Evolutionary conservation across 495 filamentous ascomycete species (phyloP).

Genomic region (Bombardia bombarda): DNA sequence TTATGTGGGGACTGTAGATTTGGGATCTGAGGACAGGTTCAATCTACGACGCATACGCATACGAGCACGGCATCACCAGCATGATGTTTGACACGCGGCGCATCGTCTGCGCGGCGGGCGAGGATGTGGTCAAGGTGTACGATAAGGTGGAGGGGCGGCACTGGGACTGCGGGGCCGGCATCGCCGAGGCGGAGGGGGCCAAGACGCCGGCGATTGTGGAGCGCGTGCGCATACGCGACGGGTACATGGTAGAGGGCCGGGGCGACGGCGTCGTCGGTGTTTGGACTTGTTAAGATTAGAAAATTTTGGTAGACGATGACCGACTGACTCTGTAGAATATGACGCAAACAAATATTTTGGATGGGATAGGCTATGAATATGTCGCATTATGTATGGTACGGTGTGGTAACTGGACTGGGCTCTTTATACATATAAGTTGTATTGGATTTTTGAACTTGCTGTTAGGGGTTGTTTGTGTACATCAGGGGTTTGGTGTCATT

Average conservation of each 20-base stretch:
- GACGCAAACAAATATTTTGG: too few relatives aligned
- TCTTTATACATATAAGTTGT: too few relatives aligned
- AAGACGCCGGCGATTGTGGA: constrained; percentile 66
- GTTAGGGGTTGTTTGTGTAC: too few relatives aligned
- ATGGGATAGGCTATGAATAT: too few relatives aligned
- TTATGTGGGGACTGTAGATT: constrained; percentile 52
- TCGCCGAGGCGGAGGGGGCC: constrained; percentile 52
- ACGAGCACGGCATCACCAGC: constrained; percentile 84
- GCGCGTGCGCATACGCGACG: constrained; percentile 83
- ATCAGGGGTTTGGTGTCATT: too few relatives aligned
- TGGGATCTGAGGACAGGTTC: constrained; percentile 97
- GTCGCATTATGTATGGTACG: too few relatives aligned
- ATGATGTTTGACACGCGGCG: constrained; percentile 96
- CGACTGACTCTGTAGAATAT: too few relatives aligned
- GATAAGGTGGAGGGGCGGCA: constrained; percentile 93
- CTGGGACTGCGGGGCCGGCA: constrained; percentile 92
- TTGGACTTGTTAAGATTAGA: constrained; percentile 65
- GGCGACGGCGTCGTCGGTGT: constrained; percentile 83
- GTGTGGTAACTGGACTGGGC: too few relatives aligned
- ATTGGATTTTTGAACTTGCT: too few relatives aligned
- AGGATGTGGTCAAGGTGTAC: constrained; percentile 92
- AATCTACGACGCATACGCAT: constrained; percentile 93
- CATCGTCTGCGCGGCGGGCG: constrained; percentile 85
- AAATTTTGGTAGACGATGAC: too few relatives aligned
- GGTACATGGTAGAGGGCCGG: constrained; percentile 86